Evolutionary conservation across 1,284 basidiomycete species (phyloP).

Genomic region (Hemileia vastatrix): DNA sequence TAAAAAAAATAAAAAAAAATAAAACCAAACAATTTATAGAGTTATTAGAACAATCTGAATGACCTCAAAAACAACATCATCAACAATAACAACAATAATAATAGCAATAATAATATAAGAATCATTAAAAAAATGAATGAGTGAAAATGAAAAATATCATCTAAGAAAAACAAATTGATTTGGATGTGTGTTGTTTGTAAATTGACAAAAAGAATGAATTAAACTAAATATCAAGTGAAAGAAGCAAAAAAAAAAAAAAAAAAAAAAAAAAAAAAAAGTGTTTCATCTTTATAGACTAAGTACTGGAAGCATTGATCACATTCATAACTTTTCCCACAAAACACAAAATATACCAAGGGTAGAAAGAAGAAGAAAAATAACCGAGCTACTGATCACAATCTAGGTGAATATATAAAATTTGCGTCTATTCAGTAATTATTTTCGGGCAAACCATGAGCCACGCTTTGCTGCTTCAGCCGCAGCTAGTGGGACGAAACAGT

Average conservation of each 20-base stretch:
- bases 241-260: neutral
- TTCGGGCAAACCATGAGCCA: slow-evolving; percentile 13
- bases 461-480: slow-evolving; percentile 5
- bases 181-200: too few relatives aligned
- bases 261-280: neutral
- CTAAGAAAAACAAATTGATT: neutral
- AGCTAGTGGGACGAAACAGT: neutral
- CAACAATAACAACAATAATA: neutral
- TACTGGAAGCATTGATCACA: too few relatives aligned
- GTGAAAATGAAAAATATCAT: neutral
- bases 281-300: neutral
- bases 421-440: slow-evolving; percentile 3
- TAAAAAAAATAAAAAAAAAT: neutral
- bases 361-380: too few relatives aligned
- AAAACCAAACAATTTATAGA: neutral
- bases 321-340: too few relatives aligned
- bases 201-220: too few relatives aligned
- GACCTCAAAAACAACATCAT: too few relatives aligned
- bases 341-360: too few relatives aligned
- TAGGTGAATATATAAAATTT: too few relatives aligned
- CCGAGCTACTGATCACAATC: too few relatives aligned
- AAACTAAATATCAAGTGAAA: too few relatives aligned
- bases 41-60: neutral
- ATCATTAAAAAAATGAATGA: neutral
- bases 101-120: neutral